Evolutionary conservation across 2,329 filamentous ascomycete species (phyloP), one percentile per base, ranked within the genome.

Genomic region (Diaporthe caulivora): DNA sequence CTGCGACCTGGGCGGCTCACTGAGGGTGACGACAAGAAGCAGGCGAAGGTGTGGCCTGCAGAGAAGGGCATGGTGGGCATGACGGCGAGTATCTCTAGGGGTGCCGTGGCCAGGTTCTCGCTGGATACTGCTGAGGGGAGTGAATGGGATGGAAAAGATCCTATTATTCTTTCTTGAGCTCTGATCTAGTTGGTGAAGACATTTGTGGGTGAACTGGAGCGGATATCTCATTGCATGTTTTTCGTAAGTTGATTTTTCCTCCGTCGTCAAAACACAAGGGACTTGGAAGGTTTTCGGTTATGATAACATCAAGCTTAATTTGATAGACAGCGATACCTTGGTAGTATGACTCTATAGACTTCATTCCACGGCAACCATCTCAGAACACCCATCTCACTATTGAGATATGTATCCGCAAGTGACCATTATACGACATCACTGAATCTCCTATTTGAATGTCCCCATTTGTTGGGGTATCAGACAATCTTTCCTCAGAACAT

Each of bases 1-100:
- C 24, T 69, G 53, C 37, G 65, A 6, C 65, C 65, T 9, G 65
- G 65, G 26, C 24, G 65, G 26, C 65, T 57, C 9, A 69, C 65
- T 0, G 51, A 57, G 26, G 65, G 51, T 4, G 53, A 69, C 9
- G 51, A 57, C 21, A 57, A 57, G 65, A 69, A 47, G 26, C 26
- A 69, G 40, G 44, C 51, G 0, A 69, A 34, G 26, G 51, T 55
- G 34, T 57, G 65, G 53, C 51, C 65, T 4, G 37, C 21, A 3
- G 53, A 69, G 40, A 69, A 42, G 26, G 65, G 65, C 8, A 69
- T 57, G 65, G 65, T 69, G 37, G 65, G 65, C 1, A 34, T 69
- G 51, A 55, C 53, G 51, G 65, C 65, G 26, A 57, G 29, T 29
- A 47, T 37, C 21, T 57, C 65, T 1, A 24, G 51, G 26, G 53